phyloP scores from a whole-genome alignment of 805 yeast genomes.

The Wilhelminamyces savonicus region DNA sequence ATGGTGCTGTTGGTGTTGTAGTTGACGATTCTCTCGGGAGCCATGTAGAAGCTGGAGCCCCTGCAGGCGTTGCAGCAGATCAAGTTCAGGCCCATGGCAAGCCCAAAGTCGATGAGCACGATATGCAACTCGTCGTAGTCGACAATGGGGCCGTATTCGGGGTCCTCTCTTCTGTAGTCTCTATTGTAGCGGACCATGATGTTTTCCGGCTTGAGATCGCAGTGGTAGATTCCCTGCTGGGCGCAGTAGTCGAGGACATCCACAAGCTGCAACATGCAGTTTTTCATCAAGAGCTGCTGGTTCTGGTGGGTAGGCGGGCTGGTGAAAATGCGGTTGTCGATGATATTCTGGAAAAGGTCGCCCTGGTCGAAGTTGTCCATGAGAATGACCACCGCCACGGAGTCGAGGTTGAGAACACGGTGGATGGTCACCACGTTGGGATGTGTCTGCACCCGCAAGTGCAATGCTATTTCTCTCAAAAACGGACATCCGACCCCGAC shows the following conservation, averaged over 20 bases:
- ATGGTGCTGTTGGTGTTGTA: constrained; percentile 26
- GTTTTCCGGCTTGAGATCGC: constrained; percentile 39
- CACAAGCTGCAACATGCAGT: constrained; percentile 34
- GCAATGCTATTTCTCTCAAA: constrained; percentile 66
- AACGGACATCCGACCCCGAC: constrained; percentile 25
- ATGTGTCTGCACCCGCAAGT: constrained; percentile 68
- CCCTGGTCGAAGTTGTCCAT: constrained; percentile 86
- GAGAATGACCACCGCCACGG: constrained; percentile 54
- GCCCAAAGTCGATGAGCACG: constrained; percentile 82
- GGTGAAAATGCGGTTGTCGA: constrained; percentile 60
- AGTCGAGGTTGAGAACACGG: constrained; percentile 57
- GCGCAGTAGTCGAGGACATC: constrained; percentile 31
- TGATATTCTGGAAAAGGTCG: constrained; percentile 81
- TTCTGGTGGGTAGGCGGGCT: constrained; percentile 44
- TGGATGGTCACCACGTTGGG: constrained; percentile 74
- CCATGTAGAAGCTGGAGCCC: constrained; percentile 88
- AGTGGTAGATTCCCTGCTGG: constrained; percentile 28
- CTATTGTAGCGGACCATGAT: constrained; percentile 30
- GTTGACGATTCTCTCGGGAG: constrained; percentile 72
- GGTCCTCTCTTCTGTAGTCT: constrained; percentile 14
- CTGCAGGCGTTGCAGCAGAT: constrained; percentile 70
- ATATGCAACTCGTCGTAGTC: constrained; percentile 47
- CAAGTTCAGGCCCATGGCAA: constrained; percentile 57
- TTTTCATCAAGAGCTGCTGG: constrained; percentile 41
- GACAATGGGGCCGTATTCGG: constrained; percentile 12